Evolutionary conservation across 345 rosid genomes (phyloP).

Genomic region (Conringia planisiliqua): DNA sequence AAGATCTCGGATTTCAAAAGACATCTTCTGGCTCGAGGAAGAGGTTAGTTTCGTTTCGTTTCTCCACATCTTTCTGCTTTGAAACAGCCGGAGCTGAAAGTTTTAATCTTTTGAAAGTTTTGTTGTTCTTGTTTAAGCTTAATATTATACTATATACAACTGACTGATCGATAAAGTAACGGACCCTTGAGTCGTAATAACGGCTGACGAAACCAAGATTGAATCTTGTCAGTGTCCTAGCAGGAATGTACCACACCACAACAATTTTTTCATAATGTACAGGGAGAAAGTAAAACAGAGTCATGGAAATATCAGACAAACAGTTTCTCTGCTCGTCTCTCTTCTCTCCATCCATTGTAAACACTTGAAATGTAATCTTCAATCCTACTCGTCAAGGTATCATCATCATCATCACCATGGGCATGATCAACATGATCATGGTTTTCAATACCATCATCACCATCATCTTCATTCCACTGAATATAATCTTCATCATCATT

Average conservation of each 20-base stretch:
- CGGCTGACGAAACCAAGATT: too few species aligned
- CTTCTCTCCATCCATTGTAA: conserved; percentile 33
- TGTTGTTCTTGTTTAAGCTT: too few species aligned
- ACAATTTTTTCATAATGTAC: not conserved
- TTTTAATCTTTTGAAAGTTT: too few species aligned
- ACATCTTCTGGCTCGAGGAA: too few species aligned
- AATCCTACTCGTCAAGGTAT: conserved; percentile 23
- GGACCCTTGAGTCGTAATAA: too few species aligned
- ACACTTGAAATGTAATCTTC: conserved; percentile 32
- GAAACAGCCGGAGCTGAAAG: too few species aligned
- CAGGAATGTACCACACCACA: not conserved
- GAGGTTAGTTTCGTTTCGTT: too few species aligned
- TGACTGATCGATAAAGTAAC: too few species aligned
- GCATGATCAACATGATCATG: conserved; percentile 1
- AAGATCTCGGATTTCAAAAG: too few species aligned
- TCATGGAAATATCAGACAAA: conserved; percentile 7
- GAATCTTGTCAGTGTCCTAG: too few species aligned
- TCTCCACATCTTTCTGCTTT: too few species aligned
- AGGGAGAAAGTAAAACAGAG: not conserved
- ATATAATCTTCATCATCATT: conserved; percentile 20
- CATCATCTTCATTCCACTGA: conserved; percentile 14
- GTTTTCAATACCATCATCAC: conserved; percentile 19
- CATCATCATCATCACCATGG: conserved; percentile 7
- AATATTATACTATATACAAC: too few species aligned
- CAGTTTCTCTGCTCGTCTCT: conserved; percentile 16